phyloP scores from a whole-genome alignment of 75 land plant genomes.

The Pinus taeda region DNA sequence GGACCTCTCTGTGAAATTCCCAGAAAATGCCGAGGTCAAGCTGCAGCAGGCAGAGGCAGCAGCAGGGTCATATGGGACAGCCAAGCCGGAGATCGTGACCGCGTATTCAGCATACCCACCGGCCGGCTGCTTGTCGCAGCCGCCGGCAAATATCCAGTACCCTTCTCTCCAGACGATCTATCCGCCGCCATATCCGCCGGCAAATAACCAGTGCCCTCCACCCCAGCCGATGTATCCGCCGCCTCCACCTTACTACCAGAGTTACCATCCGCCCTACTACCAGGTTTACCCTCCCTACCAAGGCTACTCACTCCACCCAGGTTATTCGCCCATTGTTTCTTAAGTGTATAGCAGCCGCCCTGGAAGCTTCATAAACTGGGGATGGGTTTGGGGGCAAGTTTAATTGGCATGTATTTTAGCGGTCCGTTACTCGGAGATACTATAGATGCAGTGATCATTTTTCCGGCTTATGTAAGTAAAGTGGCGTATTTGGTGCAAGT shows the following conservation, averaged over 20 bases:
- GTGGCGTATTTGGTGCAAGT: too few relatives aligned
- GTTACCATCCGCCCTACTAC: background rate
- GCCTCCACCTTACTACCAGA: slow-evolving; percentile 4
- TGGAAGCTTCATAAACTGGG: too few relatives aligned
- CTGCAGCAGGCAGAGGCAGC: background rate
- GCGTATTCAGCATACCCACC: slow-evolving; percentile 8
- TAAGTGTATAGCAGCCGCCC: too few relatives aligned
- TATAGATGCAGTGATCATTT: too few relatives aligned
- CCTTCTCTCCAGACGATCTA: background rate
- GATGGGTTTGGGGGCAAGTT: too few relatives aligned
- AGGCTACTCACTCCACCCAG: too few relatives aligned
- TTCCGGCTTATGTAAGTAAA: too few relatives aligned
- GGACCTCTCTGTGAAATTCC: slow-evolving; percentile 25
- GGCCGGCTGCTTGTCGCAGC: background rate
- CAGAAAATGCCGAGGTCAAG: slow-evolving; percentile 8
- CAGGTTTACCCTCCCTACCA: too few relatives aligned
- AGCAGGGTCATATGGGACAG: background rate
- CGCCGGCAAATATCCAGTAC: background rate
- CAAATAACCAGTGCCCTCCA: too few relatives aligned
- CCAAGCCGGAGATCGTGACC: background rate
- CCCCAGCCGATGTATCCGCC: background rate
- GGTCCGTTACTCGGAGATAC: too few relatives aligned
- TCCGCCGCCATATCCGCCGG: background rate
- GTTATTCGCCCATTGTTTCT: too few relatives aligned
- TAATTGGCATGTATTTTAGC: too few relatives aligned